A percentile compares a stretch with the other conserved stretches of the same genome.
Evolutionary conservation across 148 eudicot genomes (phyloP).

Genomic region (Fagopyrum esculentum): DNA sequence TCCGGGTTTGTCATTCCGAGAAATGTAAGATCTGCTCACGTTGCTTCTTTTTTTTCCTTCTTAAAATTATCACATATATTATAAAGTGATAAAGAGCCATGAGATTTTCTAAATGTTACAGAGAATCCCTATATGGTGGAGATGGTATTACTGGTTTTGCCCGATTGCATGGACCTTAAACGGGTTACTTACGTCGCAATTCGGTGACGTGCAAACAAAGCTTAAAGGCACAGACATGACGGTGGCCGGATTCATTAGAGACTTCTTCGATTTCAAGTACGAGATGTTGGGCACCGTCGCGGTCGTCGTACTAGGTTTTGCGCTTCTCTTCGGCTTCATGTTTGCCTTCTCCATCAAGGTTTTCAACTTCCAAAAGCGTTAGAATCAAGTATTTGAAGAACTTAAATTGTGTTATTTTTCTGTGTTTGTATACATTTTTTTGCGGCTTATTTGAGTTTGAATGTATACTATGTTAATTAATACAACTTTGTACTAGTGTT

Average conservation of each 20-base stretch:
- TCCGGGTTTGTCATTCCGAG: slow-evolving; percentile 41
- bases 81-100: too few relatives aligned
- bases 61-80: background rate
- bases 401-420: background rate
- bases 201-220: slow-evolving; percentile 20
- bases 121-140: slow-evolving; percentile 27
- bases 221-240: slow-evolving; percentile 1
- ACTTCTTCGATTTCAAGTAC: slow-evolving; percentile 25
- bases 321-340: slow-evolving; percentile 25
- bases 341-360: slow-evolving; percentile 29
- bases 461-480: background rate
- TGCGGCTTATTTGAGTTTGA: background rate
- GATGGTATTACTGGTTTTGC: slow-evolving; percentile 33
- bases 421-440: background rate
- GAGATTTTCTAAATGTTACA: background rate
- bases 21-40: slow-evolving; percentile 21
- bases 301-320: slow-evolving; percentile 15
- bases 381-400: background rate
- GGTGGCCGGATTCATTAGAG: slow-evolving; percentile 19
- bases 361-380: slow-evolving; percentile 41
- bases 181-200: slow-evolving; percentile 31
- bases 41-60: background rate
- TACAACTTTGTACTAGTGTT: too few relatives aligned
- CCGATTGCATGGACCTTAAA: slow-evolving; percentile 27
- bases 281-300: slow-evolving; percentile 30